phyloP scores from a whole-genome alignment of 371 early-diverging fungal genomes.

The Mucor irregularis region DNA sequence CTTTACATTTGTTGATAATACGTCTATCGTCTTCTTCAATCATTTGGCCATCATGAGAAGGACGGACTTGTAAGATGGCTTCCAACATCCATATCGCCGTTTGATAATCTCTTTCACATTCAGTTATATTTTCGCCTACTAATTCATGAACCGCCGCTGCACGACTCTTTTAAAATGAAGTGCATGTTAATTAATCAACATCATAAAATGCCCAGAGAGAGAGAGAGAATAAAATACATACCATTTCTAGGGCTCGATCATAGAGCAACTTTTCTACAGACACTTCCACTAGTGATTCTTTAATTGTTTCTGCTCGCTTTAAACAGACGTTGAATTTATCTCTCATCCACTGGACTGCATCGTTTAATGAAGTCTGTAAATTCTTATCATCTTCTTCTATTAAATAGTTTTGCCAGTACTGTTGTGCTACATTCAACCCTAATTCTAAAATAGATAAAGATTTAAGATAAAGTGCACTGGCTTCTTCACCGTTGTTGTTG shows the following conservation, averaged over 20 bases:
- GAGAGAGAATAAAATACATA: conserved; percentile 21
- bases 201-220: background rate
- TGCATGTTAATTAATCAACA: background rate
- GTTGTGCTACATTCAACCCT: conserved; percentile 71
- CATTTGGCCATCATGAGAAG: conserved; percentile 46
- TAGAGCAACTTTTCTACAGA: conserved; percentile 69
- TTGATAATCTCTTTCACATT: conserved; percentile 76
- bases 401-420: conserved; percentile 60
- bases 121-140: conserved; percentile 56
- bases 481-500: conserved; percentile 57
- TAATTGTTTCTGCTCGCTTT: conserved; percentile 64
- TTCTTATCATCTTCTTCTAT: conserved; percentile 29
- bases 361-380: conserved; percentile 44
- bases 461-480: conserved; percentile 74
- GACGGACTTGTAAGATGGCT: conserved; percentile 63
- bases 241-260: conserved; percentile 50
- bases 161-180: conserved; percentile 16
- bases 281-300: conserved; percentile 18
- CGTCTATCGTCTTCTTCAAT: conserved; percentile 57
- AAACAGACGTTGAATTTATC: conserved; percentile 85
- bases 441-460: conserved; percentile 75
- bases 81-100: conserved; percentile 79
- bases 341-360: conserved; percentile 86
- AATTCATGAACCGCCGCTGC: conserved; percentile 31
- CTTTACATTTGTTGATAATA: conserved; percentile 62